These are phyloP conservation scores for Suhomyces emberorum DNA, from an alignment of 805 yeast species.

Conservation along the genomic window DNA sequence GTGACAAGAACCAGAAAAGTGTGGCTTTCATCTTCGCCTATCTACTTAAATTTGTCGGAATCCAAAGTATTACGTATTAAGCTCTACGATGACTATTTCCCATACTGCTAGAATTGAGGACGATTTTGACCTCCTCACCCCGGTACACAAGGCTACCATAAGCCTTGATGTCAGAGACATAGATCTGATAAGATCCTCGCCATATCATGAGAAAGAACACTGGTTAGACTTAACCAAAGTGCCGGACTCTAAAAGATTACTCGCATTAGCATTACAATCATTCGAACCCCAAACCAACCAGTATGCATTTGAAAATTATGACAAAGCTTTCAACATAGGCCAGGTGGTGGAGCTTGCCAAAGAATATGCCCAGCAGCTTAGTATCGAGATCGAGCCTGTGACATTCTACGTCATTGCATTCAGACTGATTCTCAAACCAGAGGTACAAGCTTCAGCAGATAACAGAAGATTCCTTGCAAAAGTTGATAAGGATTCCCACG, in stretches of 20 bases:
- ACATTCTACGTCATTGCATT: slow-evolving; percentile 32
- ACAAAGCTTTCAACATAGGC: slow-evolving; percentile 25
- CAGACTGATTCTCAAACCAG: slow-evolving; percentile 25
- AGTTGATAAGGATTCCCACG: slow-evolving; percentile 31
- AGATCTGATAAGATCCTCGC: slow-evolving; percentile 23
- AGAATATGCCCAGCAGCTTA: slow-evolving; percentile 10
- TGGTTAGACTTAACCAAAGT: slow-evolving; percentile 22
- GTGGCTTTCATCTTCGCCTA: too few relatives aligned
- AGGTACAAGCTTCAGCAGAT: slow-evolving; percentile 20
- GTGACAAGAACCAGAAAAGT: too few relatives aligned
- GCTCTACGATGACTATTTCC: background rate
- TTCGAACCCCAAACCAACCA: slow-evolving; percentile 14
- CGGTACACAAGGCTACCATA: slow-evolving; percentile 9
- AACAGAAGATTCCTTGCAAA: slow-evolving; percentile 23
- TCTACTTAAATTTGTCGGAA: too few relatives aligned
- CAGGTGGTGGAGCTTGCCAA: slow-evolving; percentile 16
- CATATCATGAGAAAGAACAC: slow-evolving; percentile 27
- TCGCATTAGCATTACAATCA: slow-evolving; percentile 29
- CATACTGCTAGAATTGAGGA: slow-evolving; percentile 10
- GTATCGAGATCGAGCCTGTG: slow-evolving; percentile 12
- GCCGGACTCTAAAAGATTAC: slow-evolving; percentile 16
- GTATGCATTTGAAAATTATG: slow-evolving; percentile 25
- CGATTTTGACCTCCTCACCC: slow-evolving; percentile 14
- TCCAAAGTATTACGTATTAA: too few relatives aligned
- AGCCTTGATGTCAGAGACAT: slow-evolving; percentile 6